Conservation (phyloP, 1,139 yeast genomes). For the Yamadazyma dendronema region DNA sequence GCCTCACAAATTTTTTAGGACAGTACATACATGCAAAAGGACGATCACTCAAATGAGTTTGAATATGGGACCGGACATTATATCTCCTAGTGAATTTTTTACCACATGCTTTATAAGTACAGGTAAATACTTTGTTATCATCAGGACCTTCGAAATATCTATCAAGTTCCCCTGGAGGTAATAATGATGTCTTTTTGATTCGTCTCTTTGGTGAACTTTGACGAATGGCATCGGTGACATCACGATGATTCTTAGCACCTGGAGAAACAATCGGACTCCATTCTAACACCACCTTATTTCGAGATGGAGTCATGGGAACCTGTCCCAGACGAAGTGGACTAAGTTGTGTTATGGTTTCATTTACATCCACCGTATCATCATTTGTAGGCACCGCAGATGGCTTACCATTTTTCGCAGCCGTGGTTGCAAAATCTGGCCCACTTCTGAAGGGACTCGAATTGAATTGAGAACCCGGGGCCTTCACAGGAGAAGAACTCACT, state of each 20-base stretch:
- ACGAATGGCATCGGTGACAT: constrained; percentile 38
- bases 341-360: constrained; percentile 41
- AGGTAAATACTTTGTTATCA: constrained; percentile 62
- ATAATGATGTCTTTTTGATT: constrained; percentile 62
- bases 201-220: constrained; percentile 43
- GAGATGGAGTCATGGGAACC: constrained; percentile 36
- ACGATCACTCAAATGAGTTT: constrained; percentile 91
- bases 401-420: not conserved
- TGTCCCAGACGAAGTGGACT: constrained; percentile 37
- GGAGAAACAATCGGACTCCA: constrained; percentile 60
- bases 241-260: constrained; percentile 35
- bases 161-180: constrained; percentile 91
- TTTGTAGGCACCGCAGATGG: constrained; percentile 6
- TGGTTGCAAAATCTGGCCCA: not conserved
- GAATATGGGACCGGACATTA: constrained; percentile 95
- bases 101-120: constrained; percentile 77
- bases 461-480: constrained; percentile 12
- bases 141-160: constrained; percentile 80
- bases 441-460: constrained; percentile 3
- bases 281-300: constrained; percentile 39
- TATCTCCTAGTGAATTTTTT: constrained; percentile 85
- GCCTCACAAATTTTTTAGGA: constrained; percentile 75
- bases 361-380: constrained; percentile 37
- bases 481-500: constrained; percentile 35
- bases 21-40: constrained; percentile 70